A percentile compares a stretch with the other conserved stretches of the same genome.
Evolutionary conservation across 2,329 filamentous ascomycete species (phyloP).

Genomic region (Aureobasidium melanogenum): DNA sequence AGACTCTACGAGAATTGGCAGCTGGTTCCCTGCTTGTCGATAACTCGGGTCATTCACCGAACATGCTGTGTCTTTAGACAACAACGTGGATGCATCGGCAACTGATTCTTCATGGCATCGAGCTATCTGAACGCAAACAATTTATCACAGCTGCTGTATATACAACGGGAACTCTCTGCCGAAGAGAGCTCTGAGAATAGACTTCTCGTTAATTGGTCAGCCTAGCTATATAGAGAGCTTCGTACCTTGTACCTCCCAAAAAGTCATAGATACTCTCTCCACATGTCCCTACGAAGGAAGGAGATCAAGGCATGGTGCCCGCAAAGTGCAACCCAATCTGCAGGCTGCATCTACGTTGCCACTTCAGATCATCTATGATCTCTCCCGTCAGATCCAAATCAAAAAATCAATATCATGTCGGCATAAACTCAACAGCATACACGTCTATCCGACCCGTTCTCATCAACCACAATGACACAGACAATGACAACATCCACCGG

Average conservation of each 20-base stretch:
- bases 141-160: neutral
- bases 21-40: neutral
- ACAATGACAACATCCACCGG: neutral
- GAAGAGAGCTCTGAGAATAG: too few relatives aligned
- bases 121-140: too few relatives aligned
- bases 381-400: neutral
- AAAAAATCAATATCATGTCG: neutral
- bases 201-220: too few relatives aligned
- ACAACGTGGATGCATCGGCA: neutral
- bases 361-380: neutral
- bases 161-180: neutral
- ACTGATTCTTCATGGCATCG: neutral
- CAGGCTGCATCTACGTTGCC: neutral
- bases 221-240: too few relatives aligned
- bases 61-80: neutral
- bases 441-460: neutral
- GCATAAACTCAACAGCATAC: neutral
- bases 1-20: neutral
- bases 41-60: neutral
- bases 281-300: too few relatives aligned
- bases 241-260: neutral
- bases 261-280: neutral
- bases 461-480: neutral
- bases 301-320: too few relatives aligned
- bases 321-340: neutral